Conservation (phyloP, 148 eudicot genomes). For the Fagopyrum homotropicum region DNA sequence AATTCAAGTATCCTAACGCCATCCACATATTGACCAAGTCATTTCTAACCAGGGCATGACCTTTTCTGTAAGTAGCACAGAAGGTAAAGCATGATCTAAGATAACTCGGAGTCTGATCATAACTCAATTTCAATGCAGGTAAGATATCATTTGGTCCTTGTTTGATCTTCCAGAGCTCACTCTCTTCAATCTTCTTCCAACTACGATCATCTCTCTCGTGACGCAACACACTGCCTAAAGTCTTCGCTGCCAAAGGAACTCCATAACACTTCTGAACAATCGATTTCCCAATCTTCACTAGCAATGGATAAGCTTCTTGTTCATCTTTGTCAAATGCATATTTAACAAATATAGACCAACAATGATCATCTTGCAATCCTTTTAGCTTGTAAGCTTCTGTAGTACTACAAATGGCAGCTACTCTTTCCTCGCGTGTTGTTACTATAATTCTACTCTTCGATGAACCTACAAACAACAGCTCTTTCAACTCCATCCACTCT, state of each 20-base stretch:
- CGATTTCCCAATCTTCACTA: slow-evolving; percentile 15
- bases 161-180: neutral
- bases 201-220: neutral
- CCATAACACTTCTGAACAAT: slow-evolving; percentile 15
- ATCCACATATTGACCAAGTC: slow-evolving; percentile 15
- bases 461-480: neutral
- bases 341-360: slow-evolving; percentile 17
- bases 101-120: slow-evolving; percentile 3
- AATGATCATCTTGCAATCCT: slow-evolving; percentile 3
- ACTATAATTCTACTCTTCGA: slow-evolving; percentile 18
- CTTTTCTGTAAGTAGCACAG: slow-evolving; percentile 17
- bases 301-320: neutral
- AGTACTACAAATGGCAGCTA: slow-evolving; percentile 4
- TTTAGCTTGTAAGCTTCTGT: neutral
- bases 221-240: slow-evolving; percentile 17
- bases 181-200: slow-evolving; percentile 14
- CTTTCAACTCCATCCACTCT: neutral
- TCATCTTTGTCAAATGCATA: slow-evolving; percentile 4
- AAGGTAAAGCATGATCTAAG: slow-evolving; percentile 18
- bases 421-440: slow-evolving; percentile 18
- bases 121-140: slow-evolving; percentile 17
- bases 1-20: slow-evolving; percentile 9
- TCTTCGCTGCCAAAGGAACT: slow-evolving; percentile 24
- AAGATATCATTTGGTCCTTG: slow-evolving; percentile 5
- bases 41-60: neutral